Percentiles rank a stretch among this genome's conserved stretches.
Conservation (phyloP, 805 yeast genomes). For the Kuraishia capsulata region DNA sequence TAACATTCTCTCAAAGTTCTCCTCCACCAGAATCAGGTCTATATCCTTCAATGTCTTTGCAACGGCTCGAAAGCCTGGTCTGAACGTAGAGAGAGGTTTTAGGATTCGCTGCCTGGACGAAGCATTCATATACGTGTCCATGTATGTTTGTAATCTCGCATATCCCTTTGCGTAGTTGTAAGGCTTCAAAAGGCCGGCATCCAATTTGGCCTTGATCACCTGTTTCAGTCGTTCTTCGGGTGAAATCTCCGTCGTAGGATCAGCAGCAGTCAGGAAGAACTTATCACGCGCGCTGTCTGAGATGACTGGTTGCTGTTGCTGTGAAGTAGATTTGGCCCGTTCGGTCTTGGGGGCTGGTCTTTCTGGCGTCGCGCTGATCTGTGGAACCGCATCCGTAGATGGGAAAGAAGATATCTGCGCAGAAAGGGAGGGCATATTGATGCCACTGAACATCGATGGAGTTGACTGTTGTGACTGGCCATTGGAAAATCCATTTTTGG, state of each 20-base stretch:
- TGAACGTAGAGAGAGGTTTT: conserved; percentile 73
- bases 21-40: conserved; percentile 87
- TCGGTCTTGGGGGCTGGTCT: background rate
- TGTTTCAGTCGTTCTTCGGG: conserved; percentile 91
- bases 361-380: background rate
- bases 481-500: too few relatives aligned
- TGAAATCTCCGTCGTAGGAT: conserved; percentile 88
- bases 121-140: conserved; percentile 87
- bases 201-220: conserved; percentile 88
- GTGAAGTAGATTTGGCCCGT: conserved; percentile 6
- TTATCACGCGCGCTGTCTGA: conserved; percentile 84
- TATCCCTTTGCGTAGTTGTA: conserved; percentile 93
- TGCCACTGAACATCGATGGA: background rate
- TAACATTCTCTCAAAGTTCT: conserved; percentile 87
- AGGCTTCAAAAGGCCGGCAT: conserved; percentile 88
- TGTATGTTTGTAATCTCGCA: conserved; percentile 78
- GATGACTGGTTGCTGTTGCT: conserved; percentile 19
- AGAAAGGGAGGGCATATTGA: background rate
- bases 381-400: background rate
- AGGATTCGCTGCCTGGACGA: conserved; percentile 77
- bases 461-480: background rate
- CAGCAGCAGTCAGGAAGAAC: conserved; percentile 93
- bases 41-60: conserved; percentile 86
- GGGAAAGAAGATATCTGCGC: conserved; percentile 1
- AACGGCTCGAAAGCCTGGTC: conserved; percentile 91